phyloP scores from a whole-genome alignment of 2,329 filamentous ascomycete species.

The Metarhizium humberi region DNA sequence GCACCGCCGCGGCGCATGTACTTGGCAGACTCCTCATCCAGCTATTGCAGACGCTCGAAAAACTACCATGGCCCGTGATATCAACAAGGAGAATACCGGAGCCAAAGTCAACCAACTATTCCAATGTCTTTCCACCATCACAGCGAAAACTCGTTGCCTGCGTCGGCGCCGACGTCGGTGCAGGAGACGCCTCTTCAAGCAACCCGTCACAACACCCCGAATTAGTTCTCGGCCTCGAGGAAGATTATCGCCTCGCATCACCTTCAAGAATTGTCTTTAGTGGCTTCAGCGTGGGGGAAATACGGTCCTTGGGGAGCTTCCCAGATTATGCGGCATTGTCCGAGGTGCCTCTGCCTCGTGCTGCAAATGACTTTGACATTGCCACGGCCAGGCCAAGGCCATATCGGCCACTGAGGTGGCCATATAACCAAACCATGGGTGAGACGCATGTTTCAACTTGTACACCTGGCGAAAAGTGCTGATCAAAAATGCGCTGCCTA shows the following conservation, averaged over 20 bases:
- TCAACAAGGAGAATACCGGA: neutral
- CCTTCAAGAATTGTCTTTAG: constrained; percentile 46
- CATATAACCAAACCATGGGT: constrained; percentile 85
- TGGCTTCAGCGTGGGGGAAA: constrained; percentile 58
- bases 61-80: neutral
- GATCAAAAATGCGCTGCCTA: neutral
- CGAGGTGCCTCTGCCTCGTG: constrained; percentile 57
- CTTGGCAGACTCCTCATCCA: neutral
- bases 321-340: constrained; percentile 66
- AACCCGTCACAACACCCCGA: neutral
- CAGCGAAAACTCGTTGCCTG: neutral
- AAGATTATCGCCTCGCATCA: constrained; percentile 20
- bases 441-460: constrained; percentile 10
- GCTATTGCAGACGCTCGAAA: neutral
- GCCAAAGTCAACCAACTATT: neutral
- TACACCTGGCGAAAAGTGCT: neutral
- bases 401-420: constrained; percentile 71
- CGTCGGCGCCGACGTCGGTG: neutral
- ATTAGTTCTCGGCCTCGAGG: constrained; percentile 3
- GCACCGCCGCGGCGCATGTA: neutral
- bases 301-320: constrained; percentile 62
- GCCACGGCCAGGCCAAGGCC: constrained; percentile 59
- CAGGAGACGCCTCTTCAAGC: neutral
- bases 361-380: constrained; percentile 57
- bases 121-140: neutral